These are phyloP conservation scores for Ophiostoma ips DNA, from an alignment of 2,329 filamentous ascomycete genomes.

Conservation along the genomic window DNA sequence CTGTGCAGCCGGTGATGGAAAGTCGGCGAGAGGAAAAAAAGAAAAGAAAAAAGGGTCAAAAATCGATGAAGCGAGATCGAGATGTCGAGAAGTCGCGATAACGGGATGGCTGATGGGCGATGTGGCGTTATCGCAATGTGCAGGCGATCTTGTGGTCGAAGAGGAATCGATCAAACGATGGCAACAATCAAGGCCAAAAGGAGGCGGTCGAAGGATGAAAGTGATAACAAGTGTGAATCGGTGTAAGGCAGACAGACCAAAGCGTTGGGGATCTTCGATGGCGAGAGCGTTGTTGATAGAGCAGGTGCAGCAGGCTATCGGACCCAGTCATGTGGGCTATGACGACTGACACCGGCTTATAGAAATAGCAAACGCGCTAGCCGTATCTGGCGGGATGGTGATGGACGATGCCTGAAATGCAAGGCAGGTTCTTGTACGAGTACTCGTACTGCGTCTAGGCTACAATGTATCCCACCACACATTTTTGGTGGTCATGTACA, in stretches of 20 bases:
- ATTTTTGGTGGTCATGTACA: no score
- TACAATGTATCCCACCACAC: no score
- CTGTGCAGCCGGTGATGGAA: no score
- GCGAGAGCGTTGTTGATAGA: background rate
- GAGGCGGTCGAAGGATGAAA: no score
- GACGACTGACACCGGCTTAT: conserved; percentile 5
- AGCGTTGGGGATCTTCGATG: background rate
- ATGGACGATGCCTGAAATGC: background rate
- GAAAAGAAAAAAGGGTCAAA: background rate
- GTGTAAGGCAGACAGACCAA: no score
- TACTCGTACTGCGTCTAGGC: no score
- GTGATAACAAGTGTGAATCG: no score
- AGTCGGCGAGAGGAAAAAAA: background rate
- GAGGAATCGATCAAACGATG: no score
- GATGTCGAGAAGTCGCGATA: background rate
- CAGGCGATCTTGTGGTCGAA: background rate
- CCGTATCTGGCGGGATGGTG: background rate
- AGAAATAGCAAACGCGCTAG: conserved; percentile 3
- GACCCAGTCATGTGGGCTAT: conserved; percentile 8
- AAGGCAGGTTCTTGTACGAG: background rate
- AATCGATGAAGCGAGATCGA: background rate
- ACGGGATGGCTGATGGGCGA: background rate
- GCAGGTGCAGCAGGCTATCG: background rate
- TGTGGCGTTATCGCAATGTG: background rate
- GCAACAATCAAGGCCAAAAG: no score